Evolutionary conservation across 306 rosid species (phyloP).

Genomic region (Fragaria iinumae): DNA sequence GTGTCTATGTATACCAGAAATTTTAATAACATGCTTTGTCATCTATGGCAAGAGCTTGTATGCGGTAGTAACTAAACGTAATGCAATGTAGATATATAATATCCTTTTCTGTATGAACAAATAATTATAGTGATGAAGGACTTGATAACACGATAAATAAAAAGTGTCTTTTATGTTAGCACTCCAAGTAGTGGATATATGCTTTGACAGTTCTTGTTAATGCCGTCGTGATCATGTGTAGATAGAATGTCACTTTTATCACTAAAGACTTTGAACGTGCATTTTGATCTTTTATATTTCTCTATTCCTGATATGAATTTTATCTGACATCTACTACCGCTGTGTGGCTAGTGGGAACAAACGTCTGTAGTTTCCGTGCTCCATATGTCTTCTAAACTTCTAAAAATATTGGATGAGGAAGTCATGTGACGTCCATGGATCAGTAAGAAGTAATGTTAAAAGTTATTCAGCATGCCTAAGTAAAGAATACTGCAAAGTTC

Average conservation of each 20-base stretch:
- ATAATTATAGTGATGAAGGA: neutral
- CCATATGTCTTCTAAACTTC: neutral
- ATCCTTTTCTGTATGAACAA: neutral
- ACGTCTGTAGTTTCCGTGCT: neutral
- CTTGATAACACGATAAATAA: neutral
- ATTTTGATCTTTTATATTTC: conserved; percentile 3
- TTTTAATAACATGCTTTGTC: neutral
- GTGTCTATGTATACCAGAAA: neutral
- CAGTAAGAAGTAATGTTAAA: too few relatives aligned
- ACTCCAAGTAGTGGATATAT: neutral
- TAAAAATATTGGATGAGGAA: conserved; percentile 10
- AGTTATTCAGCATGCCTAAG: too few relatives aligned
- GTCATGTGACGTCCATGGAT: neutral
- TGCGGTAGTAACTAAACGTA: neutral
- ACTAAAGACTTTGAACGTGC: neutral
- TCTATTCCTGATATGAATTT: neutral
- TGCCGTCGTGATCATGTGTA: neutral
- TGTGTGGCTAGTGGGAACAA: neutral
- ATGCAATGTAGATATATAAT: neutral
- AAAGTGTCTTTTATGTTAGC: neutral
- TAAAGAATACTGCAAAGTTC: too few relatives aligned
- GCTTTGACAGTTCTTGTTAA: neutral
- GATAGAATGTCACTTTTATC: neutral
- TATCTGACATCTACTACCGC: neutral
- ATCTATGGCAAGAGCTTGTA: neutral